Evolutionary conservation across 2,329 filamentous ascomycete genomes (phyloP), one percentile per base, ranked within the genome.

Genomic region (Ciborinia camelliae): DNA sequence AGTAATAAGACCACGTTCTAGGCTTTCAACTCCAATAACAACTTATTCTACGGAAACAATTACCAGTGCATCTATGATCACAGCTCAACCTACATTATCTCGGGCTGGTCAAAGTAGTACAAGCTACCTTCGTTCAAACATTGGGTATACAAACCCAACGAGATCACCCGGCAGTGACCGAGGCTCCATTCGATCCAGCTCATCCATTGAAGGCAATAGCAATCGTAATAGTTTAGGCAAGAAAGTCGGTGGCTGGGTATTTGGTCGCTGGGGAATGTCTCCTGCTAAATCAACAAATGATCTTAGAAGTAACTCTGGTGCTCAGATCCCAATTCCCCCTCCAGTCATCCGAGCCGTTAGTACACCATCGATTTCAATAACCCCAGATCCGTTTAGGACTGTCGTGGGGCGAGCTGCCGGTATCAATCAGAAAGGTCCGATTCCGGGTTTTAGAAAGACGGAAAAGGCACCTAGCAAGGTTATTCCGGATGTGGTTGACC

Each of bases 351-450:
- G 71, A 64, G 58, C 72, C 20, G 72, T 76, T 43, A 74, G 73
- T 41, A 75, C 75, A 30, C 74, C 77, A 14, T 73, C 45, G 68
- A 39, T 53, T 20, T 39, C 58, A 10, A 23, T 61, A 53, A n/a
- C 75, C 75, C 54, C 66, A 67, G 62, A 67, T 68, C 63, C 76
- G 78, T 15, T 63, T 76, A 43, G 79, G 79, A 52, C 81, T 90
- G 47, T 77, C 14, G 62, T 77, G 41, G 79, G 79, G 51, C 81
- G 90, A 51, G 77, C 84, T 5, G 84, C 90, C 1, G 91, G 91
- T 0, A 91, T 95, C 73, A 95, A 95, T 72, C 91, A 94, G 73
- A 82, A 85, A 1, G 91, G 91, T 0, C 82, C 86, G 0, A 88
- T 95, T 51, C 85, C 89, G 0, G 90, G 91, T 0, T 89, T 94